Evolutionary conservation across 2,329 filamentous ascomycete species (phyloP).

Genomic region (Neonectria coccinea): DNA sequence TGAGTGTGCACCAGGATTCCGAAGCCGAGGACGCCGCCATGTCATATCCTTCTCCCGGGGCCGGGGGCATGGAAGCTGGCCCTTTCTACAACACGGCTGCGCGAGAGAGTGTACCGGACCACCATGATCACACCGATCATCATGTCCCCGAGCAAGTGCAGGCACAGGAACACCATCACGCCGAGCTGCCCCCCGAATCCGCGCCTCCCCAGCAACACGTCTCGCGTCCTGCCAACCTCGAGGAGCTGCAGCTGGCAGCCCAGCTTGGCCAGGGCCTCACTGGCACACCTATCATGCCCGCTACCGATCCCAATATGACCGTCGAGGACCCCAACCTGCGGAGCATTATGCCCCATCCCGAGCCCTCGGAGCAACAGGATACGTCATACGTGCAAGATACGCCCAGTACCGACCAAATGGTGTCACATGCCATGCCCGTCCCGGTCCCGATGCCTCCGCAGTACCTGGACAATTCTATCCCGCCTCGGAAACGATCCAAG

Average conservation of each 20-base stretch:
- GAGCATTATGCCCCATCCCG: slow-evolving; percentile 58
- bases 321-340: slow-evolving; percentile 58
- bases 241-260: slow-evolving; percentile 69
- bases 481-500: slow-evolving; percentile 83
- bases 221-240: slow-evolving; percentile 59
- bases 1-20: slow-evolving; percentile 52
- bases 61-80: slow-evolving; percentile 57
- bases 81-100: slow-evolving; percentile 58
- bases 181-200: slow-evolving; percentile 49
- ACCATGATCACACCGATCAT: slow-evolving; percentile 46
- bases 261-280: slow-evolving; percentile 68
- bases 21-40: slow-evolving; percentile 53
- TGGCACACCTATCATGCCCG: slow-evolving; percentile 60
- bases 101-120: slow-evolving; percentile 50
- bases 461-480: slow-evolving; percentile 67
- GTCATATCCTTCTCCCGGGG: slow-evolving; percentile 61
- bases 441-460: slow-evolving; percentile 53
- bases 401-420: slow-evolving; percentile 52
- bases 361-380: slow-evolving; percentile 52
- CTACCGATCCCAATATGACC: slow-evolving; percentile 58
- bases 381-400: slow-evolving; percentile 54
- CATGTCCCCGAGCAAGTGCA: slow-evolving; percentile 48
- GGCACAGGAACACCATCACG: slow-evolving; percentile 47
- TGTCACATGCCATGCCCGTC: slow-evolving; percentile 52
- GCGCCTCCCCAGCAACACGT: slow-evolving; percentile 57